Conservation (phyloP, 495 filamentous ascomycete genomes). For the Aspergillus bridgeri region DNA sequence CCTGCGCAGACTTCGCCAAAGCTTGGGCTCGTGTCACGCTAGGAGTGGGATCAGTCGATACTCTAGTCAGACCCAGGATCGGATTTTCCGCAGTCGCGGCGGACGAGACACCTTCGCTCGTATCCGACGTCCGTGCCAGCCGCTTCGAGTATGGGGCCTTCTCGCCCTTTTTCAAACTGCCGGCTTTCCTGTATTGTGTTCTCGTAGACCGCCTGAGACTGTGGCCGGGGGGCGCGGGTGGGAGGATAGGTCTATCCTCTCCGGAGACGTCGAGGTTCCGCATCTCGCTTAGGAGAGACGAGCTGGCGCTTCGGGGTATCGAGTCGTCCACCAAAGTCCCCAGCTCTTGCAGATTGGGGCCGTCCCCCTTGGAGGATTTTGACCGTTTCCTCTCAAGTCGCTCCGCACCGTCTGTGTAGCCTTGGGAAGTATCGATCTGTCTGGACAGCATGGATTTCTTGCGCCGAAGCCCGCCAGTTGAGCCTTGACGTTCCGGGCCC, state of each 20-base stretch:
- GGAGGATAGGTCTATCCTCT: constrained; percentile 89
- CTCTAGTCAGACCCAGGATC: constrained; percentile 57
- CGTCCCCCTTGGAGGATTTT: constrained; percentile 52
- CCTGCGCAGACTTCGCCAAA: constrained; percentile 27
- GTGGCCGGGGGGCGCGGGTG: constrained; percentile 65
- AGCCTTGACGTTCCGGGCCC: constrained; percentile 57
- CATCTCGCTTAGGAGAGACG: constrained; percentile 31
- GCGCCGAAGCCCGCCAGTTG: constrained; percentile 63
- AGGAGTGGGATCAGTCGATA: constrained; percentile 73
- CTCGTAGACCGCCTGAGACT: constrained; percentile 84
- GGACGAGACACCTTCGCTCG: constrained; percentile 52
- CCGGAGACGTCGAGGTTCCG: constrained; percentile 47
- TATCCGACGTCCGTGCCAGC: constrained; percentile 55
- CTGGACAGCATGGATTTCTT: constrained; percentile 96
- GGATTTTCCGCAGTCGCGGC: constrained; percentile 44
- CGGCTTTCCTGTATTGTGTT: constrained; percentile 83
- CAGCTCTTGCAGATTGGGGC: constrained; percentile 62
- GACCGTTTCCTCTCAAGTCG: constrained; percentile 74
- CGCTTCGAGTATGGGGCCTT: constrained; percentile 74
- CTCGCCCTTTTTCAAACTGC: constrained; percentile 78
- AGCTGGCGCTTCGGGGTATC: constrained; percentile 45
- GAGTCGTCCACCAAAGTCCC: constrained; percentile 81
- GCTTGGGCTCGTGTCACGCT: constrained; percentile 23
- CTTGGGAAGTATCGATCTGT: constrained; percentile 75
- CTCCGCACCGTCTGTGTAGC: constrained; percentile 87